These are phyloP conservation scores for Geum urbanum DNA, from an alignment of 306 rosid genomes.

Conservation along the genomic window DNA sequence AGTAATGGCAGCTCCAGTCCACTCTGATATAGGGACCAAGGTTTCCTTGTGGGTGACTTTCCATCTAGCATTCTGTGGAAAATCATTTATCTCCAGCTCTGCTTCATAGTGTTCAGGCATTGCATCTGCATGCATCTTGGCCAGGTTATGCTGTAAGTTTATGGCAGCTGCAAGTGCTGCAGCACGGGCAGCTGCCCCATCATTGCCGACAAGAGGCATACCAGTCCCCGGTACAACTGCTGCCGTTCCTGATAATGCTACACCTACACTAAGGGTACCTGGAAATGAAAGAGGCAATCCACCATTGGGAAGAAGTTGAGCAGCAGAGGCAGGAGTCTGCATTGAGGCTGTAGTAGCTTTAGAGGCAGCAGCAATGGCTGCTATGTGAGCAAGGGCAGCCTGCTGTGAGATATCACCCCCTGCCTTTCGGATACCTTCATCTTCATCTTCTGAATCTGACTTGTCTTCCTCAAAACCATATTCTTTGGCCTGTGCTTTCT, in stretches of 20 bases:
- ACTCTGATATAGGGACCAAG: slow-evolving; percentile 80
- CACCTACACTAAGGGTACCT: slow-evolving; percentile 46
- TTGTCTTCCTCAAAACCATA: slow-evolving; percentile 96
- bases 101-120: slow-evolving; percentile 94
- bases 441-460: slow-evolving; percentile 94
- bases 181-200: slow-evolving; percentile 69
- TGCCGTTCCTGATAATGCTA: slow-evolving; percentile 34
- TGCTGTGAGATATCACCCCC: slow-evolving; percentile 85
- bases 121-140: slow-evolving; percentile 77
- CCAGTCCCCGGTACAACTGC: slow-evolving; percentile 52
- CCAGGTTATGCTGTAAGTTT: slow-evolving; percentile 83
- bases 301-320: slow-evolving; percentile 56
- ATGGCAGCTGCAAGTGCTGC: slow-evolving; percentile 77
- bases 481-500: slow-evolving; percentile 95
- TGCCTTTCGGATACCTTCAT: slow-evolving; percentile 79
- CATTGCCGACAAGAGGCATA: slow-evolving; percentile 49
- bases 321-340: slow-evolving; percentile 49
- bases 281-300: slow-evolving; percentile 65
- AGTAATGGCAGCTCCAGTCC: slow-evolving; percentile 98
- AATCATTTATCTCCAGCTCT: slow-evolving; percentile 90
- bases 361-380: slow-evolving; percentile 64
- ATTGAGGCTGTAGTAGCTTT: slow-evolving; percentile 45
- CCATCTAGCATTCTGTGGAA: slow-evolving; percentile 98
- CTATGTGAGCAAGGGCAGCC: slow-evolving; percentile 74
- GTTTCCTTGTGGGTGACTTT: slow-evolving; percentile 98